Conservation (phyloP, 306 rosid species). For the Cucurbita moschata region DNA sequence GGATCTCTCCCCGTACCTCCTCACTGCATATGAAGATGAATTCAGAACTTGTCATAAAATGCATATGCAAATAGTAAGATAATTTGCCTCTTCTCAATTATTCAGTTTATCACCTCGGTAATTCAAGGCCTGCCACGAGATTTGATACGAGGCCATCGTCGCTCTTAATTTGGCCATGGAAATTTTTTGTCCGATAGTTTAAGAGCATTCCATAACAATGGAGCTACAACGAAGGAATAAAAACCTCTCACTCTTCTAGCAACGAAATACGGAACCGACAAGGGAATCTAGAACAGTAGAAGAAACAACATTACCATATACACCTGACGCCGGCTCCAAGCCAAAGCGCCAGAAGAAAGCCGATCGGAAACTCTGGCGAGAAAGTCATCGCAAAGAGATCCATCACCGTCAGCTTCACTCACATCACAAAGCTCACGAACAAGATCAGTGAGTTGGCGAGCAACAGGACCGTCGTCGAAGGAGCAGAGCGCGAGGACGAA, state of each 20-base stretch:
- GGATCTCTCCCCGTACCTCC: conserved; percentile 77
- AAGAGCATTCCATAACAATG: conserved; percentile 74
- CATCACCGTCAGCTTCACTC: conserved; percentile 1
- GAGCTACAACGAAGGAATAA: conserved; percentile 29
- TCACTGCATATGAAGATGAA: conserved; percentile 36
- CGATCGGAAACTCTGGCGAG: conserved; percentile 40
- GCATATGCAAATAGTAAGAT: neutral
- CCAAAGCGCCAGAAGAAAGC: conserved; percentile 41
- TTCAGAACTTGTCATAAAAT: neutral
- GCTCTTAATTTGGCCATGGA: conserved; percentile 35
- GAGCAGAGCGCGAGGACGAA: conserved; percentile 49
- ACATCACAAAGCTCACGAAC: conserved; percentile 26
- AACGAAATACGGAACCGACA: neutral
- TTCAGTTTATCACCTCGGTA: conserved; percentile 53
- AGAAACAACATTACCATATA: conserved; percentile 28
- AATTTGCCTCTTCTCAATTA: neutral
- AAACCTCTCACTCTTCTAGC: neutral
- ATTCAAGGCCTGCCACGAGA: conserved; percentile 70
- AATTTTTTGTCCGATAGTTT: conserved; percentile 40
- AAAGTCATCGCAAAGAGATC: conserved; percentile 29
- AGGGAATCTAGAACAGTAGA: neutral
- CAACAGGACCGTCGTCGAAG: conserved; percentile 56
- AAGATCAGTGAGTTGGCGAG: conserved; percentile 38
- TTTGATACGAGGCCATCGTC: conserved; percentile 34
- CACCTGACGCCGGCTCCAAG: conserved; percentile 63